Percentiles rank a stretch among this genome's conserved stretches.
Conservation (phyloP, 805 yeast genomes). For the Candida koratica region DNA sequence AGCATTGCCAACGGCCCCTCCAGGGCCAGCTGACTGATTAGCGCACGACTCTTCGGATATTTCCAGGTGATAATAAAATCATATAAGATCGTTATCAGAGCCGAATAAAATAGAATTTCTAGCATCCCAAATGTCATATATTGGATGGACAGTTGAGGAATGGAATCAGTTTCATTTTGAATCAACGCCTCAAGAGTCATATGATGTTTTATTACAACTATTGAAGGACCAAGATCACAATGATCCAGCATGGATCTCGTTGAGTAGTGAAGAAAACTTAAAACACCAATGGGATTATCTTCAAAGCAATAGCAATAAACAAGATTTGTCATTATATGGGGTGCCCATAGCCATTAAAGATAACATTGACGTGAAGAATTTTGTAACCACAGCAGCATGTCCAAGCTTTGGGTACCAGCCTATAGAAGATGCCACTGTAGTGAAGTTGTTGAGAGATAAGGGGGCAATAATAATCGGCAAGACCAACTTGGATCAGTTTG, state of each 20-base stretch:
- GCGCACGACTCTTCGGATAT: slow-evolving; percentile 10
- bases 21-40: neutral
- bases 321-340: slow-evolving; percentile 71
- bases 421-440: slow-evolving; percentile 69
- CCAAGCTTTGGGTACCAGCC: slow-evolving; percentile 77
- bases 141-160: slow-evolving; percentile 79
- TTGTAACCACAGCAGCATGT: slow-evolving; percentile 92
- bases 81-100: slow-evolving; percentile 7
- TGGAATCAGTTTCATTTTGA: slow-evolving; percentile 71
- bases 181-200: slow-evolving; percentile 60
- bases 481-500: slow-evolving; percentile 94
- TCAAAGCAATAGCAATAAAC: slow-evolving; percentile 56
- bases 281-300: slow-evolving; percentile 74
- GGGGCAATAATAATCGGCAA: slow-evolving; percentile 95
- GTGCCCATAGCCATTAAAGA: slow-evolving; percentile 95
- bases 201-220: slow-evolving; percentile 42
- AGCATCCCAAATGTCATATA: slow-evolving; percentile 20
- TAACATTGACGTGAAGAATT: slow-evolving; percentile 82
- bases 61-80: slow-evolving; percentile 3
- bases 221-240: slow-evolving; percentile 43
- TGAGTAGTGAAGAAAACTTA: slow-evolving; percentile 60
- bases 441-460: slow-evolving; percentile 65
- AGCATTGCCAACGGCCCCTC: neutral
- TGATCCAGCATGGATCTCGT: slow-evolving; percentile 92
- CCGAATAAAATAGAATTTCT: neutral